Conservation (phyloP, 2,329 filamentous ascomycete genomes). For the Colletotrichum tanaceti region DNA sequence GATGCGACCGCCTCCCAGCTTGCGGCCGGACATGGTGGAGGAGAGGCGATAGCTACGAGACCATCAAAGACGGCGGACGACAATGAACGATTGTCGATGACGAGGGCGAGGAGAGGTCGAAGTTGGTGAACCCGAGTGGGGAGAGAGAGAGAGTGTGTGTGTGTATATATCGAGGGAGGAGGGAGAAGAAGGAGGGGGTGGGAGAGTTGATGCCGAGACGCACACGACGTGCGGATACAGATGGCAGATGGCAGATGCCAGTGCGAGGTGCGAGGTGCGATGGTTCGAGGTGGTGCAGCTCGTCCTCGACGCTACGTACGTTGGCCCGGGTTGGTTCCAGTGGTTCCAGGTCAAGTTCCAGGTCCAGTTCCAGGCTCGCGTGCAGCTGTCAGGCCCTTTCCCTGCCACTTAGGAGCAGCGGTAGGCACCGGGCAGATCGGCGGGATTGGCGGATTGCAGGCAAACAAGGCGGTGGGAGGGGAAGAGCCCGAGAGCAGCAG, state of each 20-base stretch:
- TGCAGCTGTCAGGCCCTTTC: slow-evolving; percentile 29
- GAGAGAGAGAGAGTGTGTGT: background rate
- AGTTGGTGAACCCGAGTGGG: slow-evolving; percentile 43
- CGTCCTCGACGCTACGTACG: background rate
- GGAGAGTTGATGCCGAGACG: background rate
- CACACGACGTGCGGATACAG: slow-evolving; percentile 7
- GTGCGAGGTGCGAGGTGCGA: background rate
- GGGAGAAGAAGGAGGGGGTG: background rate
- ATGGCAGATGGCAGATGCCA: slow-evolving; percentile 1
- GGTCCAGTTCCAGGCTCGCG: slow-evolving; percentile 21
- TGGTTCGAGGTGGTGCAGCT: slow-evolving; percentile 4
- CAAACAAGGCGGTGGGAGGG: background rate
- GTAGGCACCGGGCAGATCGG: background rate
- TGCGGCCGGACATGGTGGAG: slow-evolving; percentile 80
- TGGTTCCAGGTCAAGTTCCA: slow-evolving; percentile 29
- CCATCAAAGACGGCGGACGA: slow-evolving; percentile 34
- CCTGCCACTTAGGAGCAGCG: slow-evolving; percentile 12
- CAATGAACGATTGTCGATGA: slow-evolving; percentile 16
- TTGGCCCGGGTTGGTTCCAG: background rate
- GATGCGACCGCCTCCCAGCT: slow-evolving; percentile 91
- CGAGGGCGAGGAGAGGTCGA: slow-evolving; percentile 46
- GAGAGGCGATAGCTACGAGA: slow-evolving; percentile 34
- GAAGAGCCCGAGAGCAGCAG: background rate
- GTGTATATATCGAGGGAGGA: background rate
- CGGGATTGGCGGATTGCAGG: slow-evolving; percentile 4